These are phyloP conservation scores for Ustilago bromivora DNA, from an alignment of 1,284 basidiomycete species.

Conservation along the genomic window DNA sequence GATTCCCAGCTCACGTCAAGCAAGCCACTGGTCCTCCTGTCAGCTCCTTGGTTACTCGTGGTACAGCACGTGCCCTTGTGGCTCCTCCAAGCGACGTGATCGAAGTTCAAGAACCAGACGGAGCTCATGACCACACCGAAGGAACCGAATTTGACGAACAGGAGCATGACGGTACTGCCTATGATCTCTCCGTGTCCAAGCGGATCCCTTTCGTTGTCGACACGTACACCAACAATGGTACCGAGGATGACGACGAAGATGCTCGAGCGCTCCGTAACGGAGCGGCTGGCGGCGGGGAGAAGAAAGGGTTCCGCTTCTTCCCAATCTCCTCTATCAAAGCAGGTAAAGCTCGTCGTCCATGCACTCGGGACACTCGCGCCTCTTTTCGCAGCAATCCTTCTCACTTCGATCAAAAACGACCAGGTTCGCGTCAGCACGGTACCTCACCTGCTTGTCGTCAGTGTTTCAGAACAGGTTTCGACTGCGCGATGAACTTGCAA, in stretches of 20 bases:
- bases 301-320: slow-evolving; percentile 43
- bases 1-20: slow-evolving; percentile 16
- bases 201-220: slow-evolving; percentile 32
- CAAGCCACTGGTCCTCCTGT: slow-evolving; percentile 7
- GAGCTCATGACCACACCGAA: slow-evolving; percentile 8
- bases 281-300: neutral
- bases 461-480: slow-evolving; percentile 57
- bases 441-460: slow-evolving; percentile 40
- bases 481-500: slow-evolving; percentile 59
- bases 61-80: slow-evolving; percentile 26
- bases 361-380: slow-evolving; percentile 52
- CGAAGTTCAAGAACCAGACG: slow-evolving; percentile 38
- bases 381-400: slow-evolving; percentile 48
- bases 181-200: slow-evolving; percentile 22
- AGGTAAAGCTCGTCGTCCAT: slow-evolving; percentile 38
- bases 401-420: slow-evolving; percentile 27
- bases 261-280: slow-evolving; percentile 11
- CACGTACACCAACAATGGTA: slow-evolving; percentile 22
- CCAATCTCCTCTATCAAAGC: slow-evolving; percentile 50
- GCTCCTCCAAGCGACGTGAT: slow-evolving; percentile 56
- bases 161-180: slow-evolving; percentile 12
- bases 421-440: slow-evolving; percentile 33
- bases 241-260: slow-evolving; percentile 14
- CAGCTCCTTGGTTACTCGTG: slow-evolving; percentile 10
- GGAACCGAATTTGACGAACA: slow-evolving; percentile 44